Evolutionary conservation across 2,329 filamentous ascomycete species (phyloP).

Genomic region (Beauveria caledonica): DNA sequence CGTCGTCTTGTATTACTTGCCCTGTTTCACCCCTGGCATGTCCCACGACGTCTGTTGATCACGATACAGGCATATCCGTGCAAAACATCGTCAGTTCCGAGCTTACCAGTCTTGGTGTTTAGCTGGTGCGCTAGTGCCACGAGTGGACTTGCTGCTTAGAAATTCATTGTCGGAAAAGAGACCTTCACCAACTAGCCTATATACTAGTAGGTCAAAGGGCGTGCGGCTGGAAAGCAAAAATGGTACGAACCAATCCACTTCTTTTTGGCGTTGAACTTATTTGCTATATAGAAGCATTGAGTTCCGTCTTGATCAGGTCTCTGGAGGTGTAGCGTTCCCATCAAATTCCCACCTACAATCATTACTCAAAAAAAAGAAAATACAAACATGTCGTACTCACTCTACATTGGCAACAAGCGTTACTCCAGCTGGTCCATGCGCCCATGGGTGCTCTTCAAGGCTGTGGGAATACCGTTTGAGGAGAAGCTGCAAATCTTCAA

Average conservation of each 20-base stretch:
- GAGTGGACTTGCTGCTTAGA: slow-evolving; percentile 6
- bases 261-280: neutral
- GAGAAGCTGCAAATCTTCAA: slow-evolving; percentile 30
- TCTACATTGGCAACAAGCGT: slow-evolving; percentile 37
- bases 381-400: slow-evolving; percentile 27
- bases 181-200: neutral
- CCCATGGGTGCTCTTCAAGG: slow-evolving; percentile 36
- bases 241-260: neutral
- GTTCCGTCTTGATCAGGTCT: neutral
- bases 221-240: slow-evolving; percentile 1
- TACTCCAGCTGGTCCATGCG: slow-evolving; percentile 40
- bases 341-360: neutral
- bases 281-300: neutral
- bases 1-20: too few species aligned
- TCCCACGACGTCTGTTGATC: neutral
- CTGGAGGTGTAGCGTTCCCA: neutral
- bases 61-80: neutral
- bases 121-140: neutral
- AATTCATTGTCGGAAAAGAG: neutral
- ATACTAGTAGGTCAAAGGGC: neutral
- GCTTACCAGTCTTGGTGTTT: neutral
- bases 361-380: neutral
- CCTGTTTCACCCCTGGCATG: neutral
- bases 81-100: neutral
- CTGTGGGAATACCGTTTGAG: slow-evolving; percentile 34